phyloP scores from a whole-genome alignment of 768 basidiomycete genomes.

The Psilocybe tampanensis region DNA sequence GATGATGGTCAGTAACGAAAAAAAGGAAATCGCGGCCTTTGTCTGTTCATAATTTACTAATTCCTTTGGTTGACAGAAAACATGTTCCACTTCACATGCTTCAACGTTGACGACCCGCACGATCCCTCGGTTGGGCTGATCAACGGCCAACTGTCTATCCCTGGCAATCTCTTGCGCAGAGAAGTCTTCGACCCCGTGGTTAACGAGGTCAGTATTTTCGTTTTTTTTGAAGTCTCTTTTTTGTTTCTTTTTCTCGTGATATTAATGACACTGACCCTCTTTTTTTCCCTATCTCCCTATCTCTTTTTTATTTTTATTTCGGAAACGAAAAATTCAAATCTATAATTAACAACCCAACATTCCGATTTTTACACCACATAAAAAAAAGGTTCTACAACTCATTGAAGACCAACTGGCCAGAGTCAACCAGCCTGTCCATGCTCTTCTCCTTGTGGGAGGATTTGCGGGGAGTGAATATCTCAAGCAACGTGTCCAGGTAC shows the following conservation, averaged over 20 bases:
- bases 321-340: no score
- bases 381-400: slow-evolving; percentile 67
- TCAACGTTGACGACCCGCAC: slow-evolving; percentile 83
- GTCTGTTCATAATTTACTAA: not conserved
- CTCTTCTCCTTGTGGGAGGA: slow-evolving; percentile 86
- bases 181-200: slow-evolving; percentile 94
- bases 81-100: slow-evolving; percentile 89
- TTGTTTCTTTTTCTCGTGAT: no score
- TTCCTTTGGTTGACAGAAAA: slow-evolving; percentile 50
- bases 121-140: slow-evolving; percentile 79
- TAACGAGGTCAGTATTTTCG: slow-evolving; percentile 55
- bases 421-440: slow-evolving; percentile 75
- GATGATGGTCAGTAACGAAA: slow-evolving; percentile 74
- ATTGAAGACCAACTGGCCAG: slow-evolving; percentile 75
- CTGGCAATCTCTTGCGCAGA: slow-evolving; percentile 74
- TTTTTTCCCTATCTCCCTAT: no score
- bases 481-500: slow-evolving; percentile 74
- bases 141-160: slow-evolving; percentile 84
- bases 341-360: slow-evolving; percentile 2
- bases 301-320: no score
- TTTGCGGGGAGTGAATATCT: slow-evolving; percentile 88
- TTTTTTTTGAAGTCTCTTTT: no score
- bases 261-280: no score
- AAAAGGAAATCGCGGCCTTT: not conserved
- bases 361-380: no score